These are phyloP conservation scores for Xerocomus subilludens DNA, from an alignment of 1,284 basidiomycete genomes.

Conservation along the genomic window DNA sequence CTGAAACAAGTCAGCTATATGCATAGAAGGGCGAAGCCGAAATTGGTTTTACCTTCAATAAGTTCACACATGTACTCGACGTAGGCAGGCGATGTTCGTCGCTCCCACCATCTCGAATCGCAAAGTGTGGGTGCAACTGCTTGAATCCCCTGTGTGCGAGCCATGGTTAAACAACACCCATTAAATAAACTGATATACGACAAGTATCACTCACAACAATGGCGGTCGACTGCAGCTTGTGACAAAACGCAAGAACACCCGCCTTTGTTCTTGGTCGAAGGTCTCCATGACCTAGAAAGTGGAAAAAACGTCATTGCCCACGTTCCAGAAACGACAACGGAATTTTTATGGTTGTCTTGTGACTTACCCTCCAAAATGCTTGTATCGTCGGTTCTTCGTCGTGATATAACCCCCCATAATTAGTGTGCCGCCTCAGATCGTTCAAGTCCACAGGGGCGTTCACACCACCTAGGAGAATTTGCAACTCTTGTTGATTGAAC, in stretches of 20 bases:
- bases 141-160: slow-evolving; percentile 76
- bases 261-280: slow-evolving; percentile 78
- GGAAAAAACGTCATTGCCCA: slow-evolving; percentile 17
- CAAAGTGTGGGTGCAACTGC: slow-evolving; percentile 86
- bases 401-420: slow-evolving; percentile 82
- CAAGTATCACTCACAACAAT: slow-evolving; percentile 66
- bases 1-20: slow-evolving; percentile 53
- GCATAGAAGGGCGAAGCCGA: neutral
- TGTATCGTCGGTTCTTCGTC: slow-evolving; percentile 76
- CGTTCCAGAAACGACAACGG: neutral
- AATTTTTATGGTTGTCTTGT: neutral
- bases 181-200: too few relatives aligned
- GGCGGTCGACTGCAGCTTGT: slow-evolving; percentile 93
- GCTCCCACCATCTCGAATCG: slow-evolving; percentile 79
- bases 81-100: slow-evolving; percentile 85
- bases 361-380: slow-evolving; percentile 77
- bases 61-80: slow-evolving; percentile 86
- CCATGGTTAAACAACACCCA: neutral
- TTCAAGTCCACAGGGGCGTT: slow-evolving; percentile 85
- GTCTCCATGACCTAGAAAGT: slow-evolving; percentile 71
- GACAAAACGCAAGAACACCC: slow-evolving; percentile 84
- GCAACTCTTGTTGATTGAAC: slow-evolving; percentile 95
- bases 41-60: slow-evolving; percentile 71
- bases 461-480: slow-evolving; percentile 86
- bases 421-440: slow-evolving; percentile 79